A percentile compares a stretch with the other conserved stretches of the same genome.
Conservation (phyloP, 495 filamentous ascomycete genomes). For the Hypoxylon fragiforme region DNA sequence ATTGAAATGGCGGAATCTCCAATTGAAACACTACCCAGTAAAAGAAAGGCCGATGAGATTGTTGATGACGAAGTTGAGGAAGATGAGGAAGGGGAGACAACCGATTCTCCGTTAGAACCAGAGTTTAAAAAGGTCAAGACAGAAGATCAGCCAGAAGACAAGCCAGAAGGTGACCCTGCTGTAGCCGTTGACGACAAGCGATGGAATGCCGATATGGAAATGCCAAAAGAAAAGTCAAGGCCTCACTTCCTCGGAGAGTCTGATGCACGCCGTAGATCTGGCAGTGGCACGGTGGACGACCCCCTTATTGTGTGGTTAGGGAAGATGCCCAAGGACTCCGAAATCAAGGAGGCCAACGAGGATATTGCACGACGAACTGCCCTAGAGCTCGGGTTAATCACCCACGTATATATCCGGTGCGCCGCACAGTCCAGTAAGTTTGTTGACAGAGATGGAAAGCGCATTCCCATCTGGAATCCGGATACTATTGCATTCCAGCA, state of each 20-base stretch:
- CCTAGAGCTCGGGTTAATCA: neutral
- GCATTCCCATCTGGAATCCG: conserved; percentile 15
- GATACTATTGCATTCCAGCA: conserved; percentile 4
- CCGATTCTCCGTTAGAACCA: neutral
- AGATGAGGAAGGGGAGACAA: neutral
- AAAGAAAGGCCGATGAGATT: conserved; percentile 22
- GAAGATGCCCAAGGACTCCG: conserved; percentile 1
- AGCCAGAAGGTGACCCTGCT: neutral
- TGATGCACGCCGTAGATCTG: conserved; percentile 1
- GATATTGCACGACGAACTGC: conserved; percentile 10
- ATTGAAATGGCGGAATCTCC: too few relatives aligned
- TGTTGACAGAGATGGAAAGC: conserved; percentile 21
- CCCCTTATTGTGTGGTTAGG: conserved; percentile 22
- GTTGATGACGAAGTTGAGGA: neutral
- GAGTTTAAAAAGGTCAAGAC: conserved; percentile 1
- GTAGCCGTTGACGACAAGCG: too few relatives aligned
- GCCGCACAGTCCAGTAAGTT: conserved; percentile 11
- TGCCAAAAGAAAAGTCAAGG: conserved; percentile 15
- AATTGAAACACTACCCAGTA: neutral
- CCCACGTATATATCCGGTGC: conserved; percentile 27
- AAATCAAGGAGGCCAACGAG: conserved; percentile 9
- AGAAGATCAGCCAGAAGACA: neutral
- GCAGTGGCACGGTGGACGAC: conserved; percentile 15
- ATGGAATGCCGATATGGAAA: conserved; percentile 19
- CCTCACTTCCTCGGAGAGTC: conserved; percentile 10